Percentiles rank a stretch among this genome's conserved stretches.
These are phyloP conservation scores for Candida arabinofermentans DNA, from an alignment of 805 yeast species.

Conservation along the genomic window DNA sequence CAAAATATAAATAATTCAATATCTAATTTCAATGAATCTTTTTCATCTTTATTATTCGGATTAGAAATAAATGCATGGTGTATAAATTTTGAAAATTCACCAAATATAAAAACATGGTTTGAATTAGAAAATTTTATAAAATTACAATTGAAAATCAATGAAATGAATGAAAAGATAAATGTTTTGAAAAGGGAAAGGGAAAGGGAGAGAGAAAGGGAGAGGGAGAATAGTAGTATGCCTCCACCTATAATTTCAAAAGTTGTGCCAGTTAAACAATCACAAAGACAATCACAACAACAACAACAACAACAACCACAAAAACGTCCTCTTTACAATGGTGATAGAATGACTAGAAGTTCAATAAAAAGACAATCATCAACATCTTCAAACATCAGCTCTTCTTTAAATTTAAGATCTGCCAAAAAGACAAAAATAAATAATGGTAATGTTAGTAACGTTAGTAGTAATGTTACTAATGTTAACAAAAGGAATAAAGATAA, in stretches of 20 bases:
- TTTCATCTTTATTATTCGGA: conserved; percentile 70
- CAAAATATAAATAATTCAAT: conserved; percentile 59
- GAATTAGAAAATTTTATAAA: conserved; percentile 16
- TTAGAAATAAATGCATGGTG: conserved; percentile 85
- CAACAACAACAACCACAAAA: neutral
- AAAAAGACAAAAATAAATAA: conserved; percentile 4
- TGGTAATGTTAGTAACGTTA: neutral
- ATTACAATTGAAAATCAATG: conserved; percentile 15
- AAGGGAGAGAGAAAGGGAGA: too few species aligned
- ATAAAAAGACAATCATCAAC: neutral
- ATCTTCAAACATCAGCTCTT: neutral
- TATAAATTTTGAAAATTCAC: conserved; percentile 53
- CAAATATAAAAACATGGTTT: conserved; percentile 20
- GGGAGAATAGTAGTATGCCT: conserved; percentile 19
- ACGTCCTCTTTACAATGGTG: too few species aligned
- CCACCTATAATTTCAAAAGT: too few species aligned
- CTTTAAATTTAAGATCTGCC: conserved; percentile 16
- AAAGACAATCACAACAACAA: neutral
- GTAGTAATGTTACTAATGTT: neutral
- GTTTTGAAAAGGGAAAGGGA: conserved; percentile 8
- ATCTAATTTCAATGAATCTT: conserved; percentile 68
- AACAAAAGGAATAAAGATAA: neutral
- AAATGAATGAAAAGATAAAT: conserved; percentile 13
- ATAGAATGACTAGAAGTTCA: neutral
- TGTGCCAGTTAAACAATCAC: too few species aligned